phyloP scores from a whole-genome alignment of 192 early-diverging fungal genomes.

The Cetraspora pellucida region DNA sequence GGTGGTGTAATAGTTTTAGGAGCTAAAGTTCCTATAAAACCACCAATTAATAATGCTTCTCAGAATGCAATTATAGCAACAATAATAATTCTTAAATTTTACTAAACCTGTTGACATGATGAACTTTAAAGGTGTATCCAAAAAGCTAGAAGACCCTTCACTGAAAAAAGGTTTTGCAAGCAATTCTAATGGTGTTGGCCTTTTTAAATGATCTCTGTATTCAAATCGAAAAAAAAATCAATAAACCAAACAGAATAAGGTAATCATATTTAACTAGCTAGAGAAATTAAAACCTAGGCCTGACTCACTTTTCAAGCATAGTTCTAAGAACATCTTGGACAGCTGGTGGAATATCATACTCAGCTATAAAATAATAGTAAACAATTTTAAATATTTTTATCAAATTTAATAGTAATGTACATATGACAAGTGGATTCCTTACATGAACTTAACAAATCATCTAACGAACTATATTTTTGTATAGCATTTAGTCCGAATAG shows the following conservation, averaged over 20 bases:
- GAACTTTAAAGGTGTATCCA: constrained; percentile 2
- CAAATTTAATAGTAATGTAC: neutral
- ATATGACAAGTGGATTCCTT: neutral
- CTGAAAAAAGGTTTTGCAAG: constrained; percentile 72
- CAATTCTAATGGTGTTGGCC: constrained; percentile 75
- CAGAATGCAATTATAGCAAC: neutral
- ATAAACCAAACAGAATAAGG: no score
- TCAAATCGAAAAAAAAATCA: neutral
- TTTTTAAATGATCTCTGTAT: constrained; percentile 61
- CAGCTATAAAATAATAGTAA: constrained; percentile 35
- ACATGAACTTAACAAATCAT: constrained; percentile 49
- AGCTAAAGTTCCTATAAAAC: neutral
- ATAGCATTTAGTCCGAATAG: constrained; percentile 64
- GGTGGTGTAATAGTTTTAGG: constrained; percentile 31
- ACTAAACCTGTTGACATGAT: constrained; percentile 6
- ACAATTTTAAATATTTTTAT: neutral
- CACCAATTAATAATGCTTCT: neutral
- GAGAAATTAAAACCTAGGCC: neutral
- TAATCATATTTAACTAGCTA: neutral
- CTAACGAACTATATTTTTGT: constrained; percentile 53
- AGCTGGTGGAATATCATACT: constrained; percentile 50
- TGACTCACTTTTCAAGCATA: constrained; percentile 57
- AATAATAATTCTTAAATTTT: neutral
- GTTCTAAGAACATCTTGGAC: constrained; percentile 54
- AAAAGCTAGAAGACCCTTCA: constrained; percentile 36